Evolutionary conservation across 352 stramenopile genomes (phyloP).

Genomic region (Phytophthora melonis): DNA sequence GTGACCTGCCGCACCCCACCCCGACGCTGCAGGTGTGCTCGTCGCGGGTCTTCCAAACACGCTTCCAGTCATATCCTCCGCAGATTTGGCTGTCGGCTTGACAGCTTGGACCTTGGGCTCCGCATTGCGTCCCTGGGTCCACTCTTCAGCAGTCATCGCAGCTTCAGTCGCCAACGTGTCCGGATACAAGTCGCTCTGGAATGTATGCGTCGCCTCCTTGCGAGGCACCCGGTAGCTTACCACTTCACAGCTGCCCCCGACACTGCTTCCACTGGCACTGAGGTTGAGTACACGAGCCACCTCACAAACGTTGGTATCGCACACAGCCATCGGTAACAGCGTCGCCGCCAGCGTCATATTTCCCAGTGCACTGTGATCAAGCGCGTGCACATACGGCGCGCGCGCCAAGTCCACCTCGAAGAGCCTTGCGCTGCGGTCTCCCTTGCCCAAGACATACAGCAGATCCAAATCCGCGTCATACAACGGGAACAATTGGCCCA

Average conservation of each 20-base stretch:
- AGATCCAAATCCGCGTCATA: constrained; percentile 77
- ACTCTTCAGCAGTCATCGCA: constrained; percentile 55
- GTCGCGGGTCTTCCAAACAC: constrained; percentile 46
- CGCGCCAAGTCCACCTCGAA: constrained; percentile 68
- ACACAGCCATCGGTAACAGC: constrained; percentile 64
- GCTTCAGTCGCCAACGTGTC: constrained; percentile 52
- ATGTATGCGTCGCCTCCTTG: constrained; percentile 63
- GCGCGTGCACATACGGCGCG: constrained; percentile 48
- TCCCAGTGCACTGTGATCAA: constrained; percentile 61
- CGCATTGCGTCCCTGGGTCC: constrained; percentile 52
- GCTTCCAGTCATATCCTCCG: constrained; percentile 26
- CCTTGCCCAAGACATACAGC: constrained; percentile 77
- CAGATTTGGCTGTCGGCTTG: constrained; percentile 30
- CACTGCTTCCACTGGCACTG: constrained; percentile 40
- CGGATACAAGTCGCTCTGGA: constrained; percentile 84
- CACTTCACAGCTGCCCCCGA: constrained; percentile 62
- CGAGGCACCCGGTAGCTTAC: constrained; percentile 75
- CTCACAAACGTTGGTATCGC: constrained; percentile 64
- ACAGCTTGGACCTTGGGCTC: constrained; percentile 54
- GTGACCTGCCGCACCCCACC: constrained; percentile 30
- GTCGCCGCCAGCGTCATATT: constrained; percentile 68
- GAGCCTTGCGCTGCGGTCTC: constrained; percentile 64
- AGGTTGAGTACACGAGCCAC: constrained; percentile 74
- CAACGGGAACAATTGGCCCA: constrained; percentile 72
- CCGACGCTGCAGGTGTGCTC: constrained; percentile 14